These are phyloP conservation scores for Penicillium expansum DNA, from an alignment of 2,329 filamentous ascomycete genomes.

Conservation along the genomic window DNA sequence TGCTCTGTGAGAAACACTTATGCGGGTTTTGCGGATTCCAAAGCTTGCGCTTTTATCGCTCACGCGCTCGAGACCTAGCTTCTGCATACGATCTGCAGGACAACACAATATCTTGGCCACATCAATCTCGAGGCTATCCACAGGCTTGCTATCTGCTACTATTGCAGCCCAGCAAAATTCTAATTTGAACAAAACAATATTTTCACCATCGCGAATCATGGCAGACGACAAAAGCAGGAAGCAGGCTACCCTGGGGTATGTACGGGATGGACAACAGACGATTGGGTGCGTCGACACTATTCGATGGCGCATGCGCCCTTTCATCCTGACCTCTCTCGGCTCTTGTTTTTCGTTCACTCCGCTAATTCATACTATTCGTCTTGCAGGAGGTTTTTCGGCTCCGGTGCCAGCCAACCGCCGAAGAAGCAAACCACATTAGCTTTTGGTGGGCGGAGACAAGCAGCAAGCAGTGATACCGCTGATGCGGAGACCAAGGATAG, in stretches of 20 bases:
- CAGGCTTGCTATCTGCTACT: not conserved
- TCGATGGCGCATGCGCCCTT: slow-evolving; percentile 7
- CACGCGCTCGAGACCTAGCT: slow-evolving; percentile 13
- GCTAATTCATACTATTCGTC: slow-evolving; percentile 8
- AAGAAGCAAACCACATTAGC: slow-evolving; percentile 75
- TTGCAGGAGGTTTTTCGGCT: slow-evolving; percentile 79
- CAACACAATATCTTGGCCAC: not conserved
- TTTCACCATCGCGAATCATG: slow-evolving; percentile 21
- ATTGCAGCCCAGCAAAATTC: not conserved
- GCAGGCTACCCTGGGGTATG: slow-evolving; percentile 87
- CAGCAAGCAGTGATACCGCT: slow-evolving; percentile 30
- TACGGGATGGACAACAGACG: slow-evolving; percentile 69
- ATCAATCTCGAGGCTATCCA: not conserved
- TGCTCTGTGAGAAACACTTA: slow-evolving; percentile 4
- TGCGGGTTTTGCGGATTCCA: slow-evolving; percentile 15
- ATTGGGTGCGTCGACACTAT: slow-evolving; percentile 59
- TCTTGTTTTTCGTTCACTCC: not conserved
- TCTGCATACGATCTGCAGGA: not conserved
- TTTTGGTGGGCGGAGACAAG: slow-evolving; percentile 61
- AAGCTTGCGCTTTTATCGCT: slow-evolving; percentile 14
- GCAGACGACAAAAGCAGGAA: slow-evolving; percentile 47
- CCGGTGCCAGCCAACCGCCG: slow-evolving; percentile 58
- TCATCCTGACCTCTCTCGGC: not conserved
- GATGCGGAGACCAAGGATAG: slow-evolving; percentile 25
- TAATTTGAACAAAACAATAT: not conserved